Evolutionary conservation across 1,139 yeast genomes (phyloP).

Genomic region (Protomyces pachydermus): DNA sequence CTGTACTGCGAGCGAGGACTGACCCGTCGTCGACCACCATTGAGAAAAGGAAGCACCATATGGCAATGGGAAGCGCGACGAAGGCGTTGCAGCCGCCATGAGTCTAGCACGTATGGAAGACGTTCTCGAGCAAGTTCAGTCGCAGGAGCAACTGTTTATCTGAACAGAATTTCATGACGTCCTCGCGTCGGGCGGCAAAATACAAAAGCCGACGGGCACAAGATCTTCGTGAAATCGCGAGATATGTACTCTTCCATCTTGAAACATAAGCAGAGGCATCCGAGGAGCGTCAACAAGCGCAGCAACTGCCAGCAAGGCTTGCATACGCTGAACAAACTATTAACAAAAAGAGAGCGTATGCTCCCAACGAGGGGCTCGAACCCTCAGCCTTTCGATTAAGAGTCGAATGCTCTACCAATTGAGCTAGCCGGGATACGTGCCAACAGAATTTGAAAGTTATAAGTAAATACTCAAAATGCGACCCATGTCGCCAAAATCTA

Average conservation of each 20-base stretch:
- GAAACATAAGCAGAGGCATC: neutral
- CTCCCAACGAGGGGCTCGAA: conserved; percentile 29
- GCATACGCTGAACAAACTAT: no score
- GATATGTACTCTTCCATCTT: no score
- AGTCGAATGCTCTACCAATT: conserved; percentile 28
- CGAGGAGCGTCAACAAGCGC: neutral
- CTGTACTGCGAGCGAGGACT: conserved; percentile 45
- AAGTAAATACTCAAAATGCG: no score
- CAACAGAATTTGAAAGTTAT: no score
- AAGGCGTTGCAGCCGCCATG: neutral
- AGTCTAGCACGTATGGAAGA: neutral
- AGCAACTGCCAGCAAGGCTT: neutral
- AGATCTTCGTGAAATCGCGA: no score
- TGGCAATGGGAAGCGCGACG: conserved; percentile 23
- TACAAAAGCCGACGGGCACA: no score
- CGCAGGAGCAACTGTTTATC: no score
- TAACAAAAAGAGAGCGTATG: neutral
- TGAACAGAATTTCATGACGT: neutral
- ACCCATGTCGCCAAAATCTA: no score
- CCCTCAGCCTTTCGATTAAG: conserved; percentile 29
- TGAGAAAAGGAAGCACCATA: conserved; percentile 15
- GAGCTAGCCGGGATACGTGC: conserved; percentile 27
- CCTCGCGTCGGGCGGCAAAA: neutral
- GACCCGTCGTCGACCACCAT: conserved; percentile 25
- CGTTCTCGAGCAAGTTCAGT: no score